These are phyloP conservation scores for Tylopilus rubrobrunneus DNA, from an alignment of 768 basidiomycete species.

Conservation along the genomic window DNA sequence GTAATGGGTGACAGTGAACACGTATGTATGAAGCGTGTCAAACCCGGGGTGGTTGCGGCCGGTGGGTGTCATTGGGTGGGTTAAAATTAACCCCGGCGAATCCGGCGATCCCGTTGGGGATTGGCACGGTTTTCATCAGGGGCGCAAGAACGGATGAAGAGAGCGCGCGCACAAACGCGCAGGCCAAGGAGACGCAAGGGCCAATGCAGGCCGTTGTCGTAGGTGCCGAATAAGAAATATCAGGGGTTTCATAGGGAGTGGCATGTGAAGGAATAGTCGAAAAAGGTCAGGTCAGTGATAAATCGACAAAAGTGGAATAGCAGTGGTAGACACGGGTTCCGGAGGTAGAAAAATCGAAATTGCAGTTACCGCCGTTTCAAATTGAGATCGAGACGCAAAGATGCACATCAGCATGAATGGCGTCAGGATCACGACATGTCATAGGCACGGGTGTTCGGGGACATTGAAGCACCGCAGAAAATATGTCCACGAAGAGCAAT, in stretches of 20 bases:
- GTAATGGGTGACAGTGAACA: constrained; percentile 2
- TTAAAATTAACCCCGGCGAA: constrained; percentile 5
- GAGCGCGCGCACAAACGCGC: background rate
- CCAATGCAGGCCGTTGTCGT: constrained; percentile 3
- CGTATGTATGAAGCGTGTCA: background rate
- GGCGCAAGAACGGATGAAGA: constrained; percentile 3
- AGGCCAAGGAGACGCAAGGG: background rate
- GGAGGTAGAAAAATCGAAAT: constrained; percentile 24
- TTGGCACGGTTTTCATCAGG: constrained; percentile 4
- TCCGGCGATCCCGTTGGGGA: constrained; percentile 6
- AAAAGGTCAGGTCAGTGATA: background rate
- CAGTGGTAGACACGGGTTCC: constrained; percentile 22
- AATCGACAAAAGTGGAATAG: constrained; percentile 5
- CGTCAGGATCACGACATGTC: constrained; percentile 10
- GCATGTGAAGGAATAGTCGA: background rate
- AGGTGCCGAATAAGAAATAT: constrained; percentile 16
- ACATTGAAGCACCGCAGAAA: constrained; percentile 5
- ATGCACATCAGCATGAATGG: background rate
- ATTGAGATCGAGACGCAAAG: constrained; percentile 5
- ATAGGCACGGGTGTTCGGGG: background rate
- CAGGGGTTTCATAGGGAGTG: background rate
- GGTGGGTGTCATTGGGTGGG: constrained; percentile 6
- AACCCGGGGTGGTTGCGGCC: constrained; percentile 1
- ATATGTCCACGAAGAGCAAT: constrained; percentile 4
- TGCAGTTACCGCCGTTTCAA: constrained; percentile 18